Conservation (phyloP, 305 asterid genomes). For the Solanum hybrid region DNA sequence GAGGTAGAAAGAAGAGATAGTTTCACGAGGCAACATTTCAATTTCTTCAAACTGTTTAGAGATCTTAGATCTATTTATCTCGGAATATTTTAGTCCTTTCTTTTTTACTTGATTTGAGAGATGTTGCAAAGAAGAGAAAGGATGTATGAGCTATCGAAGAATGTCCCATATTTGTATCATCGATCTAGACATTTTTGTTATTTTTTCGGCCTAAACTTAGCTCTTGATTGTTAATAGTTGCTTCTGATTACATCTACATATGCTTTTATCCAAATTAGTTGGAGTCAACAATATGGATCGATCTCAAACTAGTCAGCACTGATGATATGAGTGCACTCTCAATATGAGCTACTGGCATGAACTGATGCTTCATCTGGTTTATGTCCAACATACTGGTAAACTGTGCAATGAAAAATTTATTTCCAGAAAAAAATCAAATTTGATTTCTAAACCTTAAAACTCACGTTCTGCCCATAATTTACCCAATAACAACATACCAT, state of each 20-base stretch:
- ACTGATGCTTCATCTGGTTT: background rate
- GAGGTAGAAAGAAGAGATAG: conserved; percentile 76
- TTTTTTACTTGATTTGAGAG: background rate
- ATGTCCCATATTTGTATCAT: background rate
- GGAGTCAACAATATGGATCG: background rate
- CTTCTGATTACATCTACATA: background rate
- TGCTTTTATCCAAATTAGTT: background rate
- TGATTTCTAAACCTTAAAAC: background rate
- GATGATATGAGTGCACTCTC: background rate
- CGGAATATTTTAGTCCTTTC: background rate
- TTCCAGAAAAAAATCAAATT: background rate
- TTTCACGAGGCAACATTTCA: background rate
- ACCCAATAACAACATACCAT: no score
- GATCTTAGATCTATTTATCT: background rate
- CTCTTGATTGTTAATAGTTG: background rate
- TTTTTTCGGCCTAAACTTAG: background rate
- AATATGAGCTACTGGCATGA: background rate
- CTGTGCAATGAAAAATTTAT: background rate
- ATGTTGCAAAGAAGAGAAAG: background rate
- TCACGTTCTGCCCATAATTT: background rate
- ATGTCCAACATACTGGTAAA: background rate
- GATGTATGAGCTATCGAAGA: background rate
- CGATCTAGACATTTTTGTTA: background rate
- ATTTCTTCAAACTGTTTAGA: background rate
- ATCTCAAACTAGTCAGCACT: background rate